phyloP scores from a whole-genome alignment of 1,139 yeast genomes.

The Zygoascus hellenicus region DNA sequence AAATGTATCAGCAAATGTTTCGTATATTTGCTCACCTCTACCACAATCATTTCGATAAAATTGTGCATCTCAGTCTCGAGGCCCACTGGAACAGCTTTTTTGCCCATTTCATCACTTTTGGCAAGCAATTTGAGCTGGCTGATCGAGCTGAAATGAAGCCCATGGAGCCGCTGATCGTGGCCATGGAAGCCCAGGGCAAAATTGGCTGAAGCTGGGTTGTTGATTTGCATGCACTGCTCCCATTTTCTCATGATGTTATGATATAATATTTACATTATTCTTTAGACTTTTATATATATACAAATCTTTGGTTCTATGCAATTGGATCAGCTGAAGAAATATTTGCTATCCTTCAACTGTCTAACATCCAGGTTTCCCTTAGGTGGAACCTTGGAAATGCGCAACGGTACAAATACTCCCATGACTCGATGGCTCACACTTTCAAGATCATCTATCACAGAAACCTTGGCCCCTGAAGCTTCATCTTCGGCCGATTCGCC shows the following conservation, averaged over 20 bases:
- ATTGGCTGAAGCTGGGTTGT: constrained; percentile 33
- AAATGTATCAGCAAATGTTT: constrained; percentile 87
- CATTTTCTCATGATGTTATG: constrained; percentile 3
- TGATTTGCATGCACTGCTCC: not conserved
- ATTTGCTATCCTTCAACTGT: constrained; percentile 63
- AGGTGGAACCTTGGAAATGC: constrained; percentile 68
- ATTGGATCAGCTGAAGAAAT: constrained; percentile 54
- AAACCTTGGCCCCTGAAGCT: constrained; percentile 1
- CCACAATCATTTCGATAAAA: constrained; percentile 88
- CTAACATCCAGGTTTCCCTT: constrained; percentile 82
- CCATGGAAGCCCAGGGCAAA: constrained; percentile 81
- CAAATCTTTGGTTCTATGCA: not conserved
- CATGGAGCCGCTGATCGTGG: constrained; percentile 65
- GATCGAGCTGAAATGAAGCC: constrained; percentile 81
- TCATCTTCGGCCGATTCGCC: not conserved
- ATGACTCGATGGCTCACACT: constrained; percentile 16
- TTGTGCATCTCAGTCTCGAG: constrained; percentile 82
- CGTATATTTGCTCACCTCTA: constrained; percentile 95
- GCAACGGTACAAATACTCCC: constrained; percentile 51
- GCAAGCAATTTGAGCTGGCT: constrained; percentile 74
- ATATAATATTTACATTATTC: constrained; percentile 7
- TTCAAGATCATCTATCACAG: constrained; percentile 10
- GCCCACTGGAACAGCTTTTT: constrained; percentile 98
- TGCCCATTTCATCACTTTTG: constrained; percentile 88
- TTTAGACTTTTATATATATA: constrained; percentile 9